Conservation (phyloP, 176 grass and related monocot genomes). For the Elymus sibiricus region DNA sequence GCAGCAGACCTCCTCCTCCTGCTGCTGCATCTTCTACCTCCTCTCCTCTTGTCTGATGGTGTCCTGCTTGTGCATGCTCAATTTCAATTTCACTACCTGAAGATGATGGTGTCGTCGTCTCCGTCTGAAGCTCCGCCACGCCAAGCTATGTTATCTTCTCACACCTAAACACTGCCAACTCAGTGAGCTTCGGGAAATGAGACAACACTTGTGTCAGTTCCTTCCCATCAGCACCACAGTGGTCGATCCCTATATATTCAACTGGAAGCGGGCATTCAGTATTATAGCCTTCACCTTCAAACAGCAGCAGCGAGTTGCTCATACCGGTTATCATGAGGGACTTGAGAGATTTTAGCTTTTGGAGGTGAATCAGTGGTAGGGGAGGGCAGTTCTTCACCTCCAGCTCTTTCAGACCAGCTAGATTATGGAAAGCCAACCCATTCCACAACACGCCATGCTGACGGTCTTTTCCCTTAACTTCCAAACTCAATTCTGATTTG, state of each 20-base stretch:
- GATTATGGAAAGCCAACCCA: not conserved
- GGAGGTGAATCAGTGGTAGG: not conserved
- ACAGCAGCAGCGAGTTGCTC: not conserved
- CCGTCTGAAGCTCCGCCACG: not conserved
- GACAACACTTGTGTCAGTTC: not conserved
- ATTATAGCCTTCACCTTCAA: not conserved
- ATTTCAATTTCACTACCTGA: not conserved
- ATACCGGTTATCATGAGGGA: fast-evolving
- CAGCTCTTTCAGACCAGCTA: fast-evolving
- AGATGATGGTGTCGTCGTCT: too few species aligned
- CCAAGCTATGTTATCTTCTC: not conserved
- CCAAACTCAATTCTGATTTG: fast-evolving
- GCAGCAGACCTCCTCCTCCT: not conserved
- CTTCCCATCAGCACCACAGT: not conserved
- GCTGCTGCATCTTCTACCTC: not conserved
- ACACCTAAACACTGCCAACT: fast-evolving
- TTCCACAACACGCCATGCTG: not conserved
- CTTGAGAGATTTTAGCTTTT: not conserved
- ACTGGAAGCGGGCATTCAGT: not conserved
- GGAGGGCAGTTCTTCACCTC: fast-evolving
- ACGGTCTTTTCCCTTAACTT: fast-evolving
- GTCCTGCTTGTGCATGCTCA: not conserved
- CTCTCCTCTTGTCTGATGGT: not conserved
- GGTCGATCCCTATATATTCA: fast-evolving
- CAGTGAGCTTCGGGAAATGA: not conserved